Evolutionary conservation across 148 eudicot species (phyloP).

Genomic region (Rhododendron vialii): DNA sequence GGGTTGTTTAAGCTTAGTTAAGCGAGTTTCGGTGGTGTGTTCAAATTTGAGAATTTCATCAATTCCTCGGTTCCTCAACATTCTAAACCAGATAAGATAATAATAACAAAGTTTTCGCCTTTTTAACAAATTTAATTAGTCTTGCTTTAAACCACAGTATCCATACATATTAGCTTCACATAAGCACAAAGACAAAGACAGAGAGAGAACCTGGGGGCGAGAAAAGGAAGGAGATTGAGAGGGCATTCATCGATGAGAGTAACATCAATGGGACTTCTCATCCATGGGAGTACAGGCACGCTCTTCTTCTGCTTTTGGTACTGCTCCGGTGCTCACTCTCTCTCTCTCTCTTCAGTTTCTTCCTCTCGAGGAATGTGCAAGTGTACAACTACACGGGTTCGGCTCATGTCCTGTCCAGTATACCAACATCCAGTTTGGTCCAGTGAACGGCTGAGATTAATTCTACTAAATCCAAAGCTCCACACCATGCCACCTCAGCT

Average conservation of each 20-base stretch:
- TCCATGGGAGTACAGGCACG: conserved; percentile 52
- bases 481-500: too few species aligned
- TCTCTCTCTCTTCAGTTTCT: not conserved
- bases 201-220: conserved; percentile 39
- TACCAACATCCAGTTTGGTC: too few species aligned
- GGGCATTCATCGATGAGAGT: conserved; percentile 33
- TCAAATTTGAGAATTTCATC: not conserved
- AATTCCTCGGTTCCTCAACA: not conserved
- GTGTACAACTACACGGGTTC: too few species aligned
- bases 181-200: not conserved
- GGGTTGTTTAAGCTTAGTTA: not conserved
- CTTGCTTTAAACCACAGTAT: not conserved
- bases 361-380: not conserved
- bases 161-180: not conserved
- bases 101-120: not conserved
- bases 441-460: too few species aligned
- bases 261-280: conserved; percentile 53
- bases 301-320: conserved; percentile 23
- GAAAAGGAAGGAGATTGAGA: conserved; percentile 36
- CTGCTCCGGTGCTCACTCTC: conserved; percentile 14
- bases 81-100: not conserved
- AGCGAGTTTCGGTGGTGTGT: not conserved
- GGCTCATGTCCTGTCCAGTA: too few species aligned
- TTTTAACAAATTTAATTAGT: not conserved
- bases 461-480: too few species aligned